Evolutionary conservation across 306 rosid genomes (phyloP), one percentile per base, ranked within the genome.

Genomic region (Quillaja saponaria): DNA sequence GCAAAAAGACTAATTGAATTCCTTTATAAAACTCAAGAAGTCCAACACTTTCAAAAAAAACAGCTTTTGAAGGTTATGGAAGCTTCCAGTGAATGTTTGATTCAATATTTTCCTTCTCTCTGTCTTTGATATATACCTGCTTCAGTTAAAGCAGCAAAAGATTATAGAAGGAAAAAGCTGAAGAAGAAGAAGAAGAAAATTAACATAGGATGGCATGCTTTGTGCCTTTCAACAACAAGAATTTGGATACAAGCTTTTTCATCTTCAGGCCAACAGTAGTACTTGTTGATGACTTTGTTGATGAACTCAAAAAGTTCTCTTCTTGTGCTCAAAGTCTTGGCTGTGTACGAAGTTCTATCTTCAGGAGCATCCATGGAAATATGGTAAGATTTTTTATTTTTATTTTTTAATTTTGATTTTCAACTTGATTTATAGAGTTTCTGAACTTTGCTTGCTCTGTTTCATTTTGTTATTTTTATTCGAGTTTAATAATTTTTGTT

Each of bases 301-400:
- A 76, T 51, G 84, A 65, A 1, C 82, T 90, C 18, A 76, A 83
- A 15, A 77, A 71, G 3, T 83, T 90, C 72, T 87, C 97, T 53
- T 54, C 72, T 49, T 75, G 44, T 66, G 75, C 95, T 10, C 61
- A 79, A 60, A 58, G 18, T 18, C 94, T 87, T 69, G 95, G 97
- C 45, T 90, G 97, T 82, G 64, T 87, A 15, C 97, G 83, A 5
- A 85, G 76, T 64, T 85, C 84, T 60, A 75, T 87, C 18, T 77
- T 87, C 50, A 87, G 87, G 68, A 90, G 95, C 88, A 83, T 90
- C 81, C 95, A 90, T 83, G 95, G 95, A 71, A 90, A 84, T 66
- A 71, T 61, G 88, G 97, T 87, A 71, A 53, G 28, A 14, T 12
- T 48, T 54, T 10, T 39, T 16, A 21, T 11, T 15, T 41, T 3